These are phyloP conservation scores for Gossypium gossypioides DNA, from an alignment of 441 rosid genomes.

Conservation along the genomic window DNA sequence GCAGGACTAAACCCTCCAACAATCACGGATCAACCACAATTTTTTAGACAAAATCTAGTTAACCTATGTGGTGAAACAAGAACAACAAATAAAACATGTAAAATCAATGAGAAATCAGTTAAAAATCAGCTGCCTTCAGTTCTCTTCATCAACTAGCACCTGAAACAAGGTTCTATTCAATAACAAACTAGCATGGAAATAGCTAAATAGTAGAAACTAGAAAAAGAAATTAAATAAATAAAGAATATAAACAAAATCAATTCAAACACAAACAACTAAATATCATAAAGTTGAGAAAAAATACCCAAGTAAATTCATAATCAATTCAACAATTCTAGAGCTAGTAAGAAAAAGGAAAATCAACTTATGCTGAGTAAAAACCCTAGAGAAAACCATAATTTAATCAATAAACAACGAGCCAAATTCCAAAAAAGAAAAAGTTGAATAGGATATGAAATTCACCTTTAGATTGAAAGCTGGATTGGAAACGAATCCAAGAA, in stretches of 20 bases:
- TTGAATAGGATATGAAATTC: neutral
- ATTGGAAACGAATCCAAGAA: neutral
- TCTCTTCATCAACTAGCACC: slow-evolving; percentile 5
- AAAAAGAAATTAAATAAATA: neutral
- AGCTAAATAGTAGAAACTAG: neutral
- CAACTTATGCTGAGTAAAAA: neutral
- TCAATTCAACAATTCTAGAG: neutral
- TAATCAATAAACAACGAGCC: neutral
- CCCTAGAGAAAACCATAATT: slow-evolving; percentile 6
- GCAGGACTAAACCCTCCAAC: neutral
- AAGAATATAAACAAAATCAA: neutral
- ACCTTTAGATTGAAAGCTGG: neutral
- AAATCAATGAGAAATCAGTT: neutral
- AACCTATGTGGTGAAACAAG: neutral
- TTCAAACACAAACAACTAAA: neutral
- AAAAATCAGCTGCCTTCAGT: neutral
- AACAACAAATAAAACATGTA: neutral
- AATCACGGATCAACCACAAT: neutral
- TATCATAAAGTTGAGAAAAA: neutral
- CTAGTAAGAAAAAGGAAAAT: neutral
- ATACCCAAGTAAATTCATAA: neutral
- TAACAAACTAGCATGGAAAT: neutral
- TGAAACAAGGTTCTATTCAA: neutral
- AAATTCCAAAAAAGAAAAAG: neutral
- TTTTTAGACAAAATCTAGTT: neutral